Percentiles rank a stretch among this genome's conserved stretches.
Evolutionary conservation across 1,139 yeast genomes (phyloP).

Genomic region (Starmera stellimalicola): DNA sequence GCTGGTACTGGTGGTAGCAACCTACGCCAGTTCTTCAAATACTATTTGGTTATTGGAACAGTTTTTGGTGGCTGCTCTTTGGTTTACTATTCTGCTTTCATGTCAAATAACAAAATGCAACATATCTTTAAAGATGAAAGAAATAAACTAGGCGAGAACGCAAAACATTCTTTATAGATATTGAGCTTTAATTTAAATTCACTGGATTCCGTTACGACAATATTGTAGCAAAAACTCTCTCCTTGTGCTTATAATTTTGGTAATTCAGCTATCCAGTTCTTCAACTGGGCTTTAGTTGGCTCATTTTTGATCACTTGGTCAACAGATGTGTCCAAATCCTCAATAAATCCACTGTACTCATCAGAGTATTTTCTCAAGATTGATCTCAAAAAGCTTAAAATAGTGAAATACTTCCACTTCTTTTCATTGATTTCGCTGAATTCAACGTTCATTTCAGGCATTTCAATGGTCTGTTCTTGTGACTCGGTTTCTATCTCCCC

Average conservation of each 20-base stretch:
- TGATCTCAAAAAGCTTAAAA: slow-evolving; percentile 27
- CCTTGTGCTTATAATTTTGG: slow-evolving; percentile 15
- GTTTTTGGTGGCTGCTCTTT: slow-evolving; percentile 11
- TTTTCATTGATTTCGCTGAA: slow-evolving; percentile 14
- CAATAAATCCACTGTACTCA: slow-evolving; percentile 20
- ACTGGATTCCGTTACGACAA: no score
- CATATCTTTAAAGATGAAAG: slow-evolving; percentile 12
- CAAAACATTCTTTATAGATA: slow-evolving; percentile 1
- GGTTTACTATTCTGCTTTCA: slow-evolving; percentile 14
- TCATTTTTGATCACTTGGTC: slow-evolving; percentile 20
- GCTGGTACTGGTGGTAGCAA: slow-evolving; percentile 3
- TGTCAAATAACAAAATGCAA: slow-evolving; percentile 16
- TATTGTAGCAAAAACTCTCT: background rate
- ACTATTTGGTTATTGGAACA: slow-evolving; percentile 11
- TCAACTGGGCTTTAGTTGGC: slow-evolving; percentile 19
- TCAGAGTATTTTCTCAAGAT: slow-evolving; percentile 29
- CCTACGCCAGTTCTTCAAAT: slow-evolving; percentile 6
- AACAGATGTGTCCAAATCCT: slow-evolving; percentile 16
- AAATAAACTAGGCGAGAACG: slow-evolving; percentile 2
- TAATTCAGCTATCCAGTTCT: slow-evolving; percentile 26
- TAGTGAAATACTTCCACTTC: slow-evolving; percentile 28
- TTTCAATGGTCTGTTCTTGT: slow-evolving; percentile 19
- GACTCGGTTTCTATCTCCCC: slow-evolving; percentile 20
- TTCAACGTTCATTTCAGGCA: slow-evolving; percentile 20
- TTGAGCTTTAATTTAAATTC: background rate